Base-by-base conservation (phyloP, 176 grass and related monocot genomes). In the Aegilops sharonensis region DNA sequence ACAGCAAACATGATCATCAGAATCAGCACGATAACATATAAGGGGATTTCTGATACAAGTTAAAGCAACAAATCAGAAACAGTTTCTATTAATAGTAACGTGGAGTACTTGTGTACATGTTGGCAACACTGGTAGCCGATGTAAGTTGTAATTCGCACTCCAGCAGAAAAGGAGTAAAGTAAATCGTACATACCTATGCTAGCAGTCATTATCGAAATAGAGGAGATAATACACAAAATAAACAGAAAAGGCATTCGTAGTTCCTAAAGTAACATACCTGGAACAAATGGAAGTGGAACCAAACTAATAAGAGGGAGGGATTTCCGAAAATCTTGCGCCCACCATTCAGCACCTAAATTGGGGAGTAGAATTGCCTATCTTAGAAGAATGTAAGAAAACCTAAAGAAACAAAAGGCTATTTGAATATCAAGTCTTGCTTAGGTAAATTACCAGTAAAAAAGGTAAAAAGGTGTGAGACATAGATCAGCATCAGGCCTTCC, bases 401-500 rank as follows among this genome's bases (percentile, higher is more conserved):
- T 12, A 50, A 9, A 69, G 20, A 42, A 68, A 8, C 42, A 75
- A 24, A 43, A 83, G 35, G 3, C 30, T 56, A 84, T 31, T 27
- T 76, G 25, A 50, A 30, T 4, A 76, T 54, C 47, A 9, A 73
- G 45, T 50, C 72, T 80, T 74, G 43, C 7, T 57, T 66, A 13
- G 5, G 64, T 48, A 48, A 73, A 30, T 87, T 90, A 96, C 89
- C 91, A 68, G 87, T 90, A 78, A 96, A 64, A 82, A 94, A 98
- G 84, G 97, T 98, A 84, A 95, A 90, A 50, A 92, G 84, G 79
- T 98, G 97, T 76, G 91, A 94, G 40, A 95, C 52, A 75, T 95
- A 98, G 76, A 98, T 94, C 81, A 98, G 85, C 97, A 98, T 98
- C 83, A 98, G 94, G 68, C 97, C 97, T 85, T 98, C 97, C 9